Base-by-base conservation (phyloP, 495 filamentous ascomycete species). In the Xylaria bambusicola region DNA sequence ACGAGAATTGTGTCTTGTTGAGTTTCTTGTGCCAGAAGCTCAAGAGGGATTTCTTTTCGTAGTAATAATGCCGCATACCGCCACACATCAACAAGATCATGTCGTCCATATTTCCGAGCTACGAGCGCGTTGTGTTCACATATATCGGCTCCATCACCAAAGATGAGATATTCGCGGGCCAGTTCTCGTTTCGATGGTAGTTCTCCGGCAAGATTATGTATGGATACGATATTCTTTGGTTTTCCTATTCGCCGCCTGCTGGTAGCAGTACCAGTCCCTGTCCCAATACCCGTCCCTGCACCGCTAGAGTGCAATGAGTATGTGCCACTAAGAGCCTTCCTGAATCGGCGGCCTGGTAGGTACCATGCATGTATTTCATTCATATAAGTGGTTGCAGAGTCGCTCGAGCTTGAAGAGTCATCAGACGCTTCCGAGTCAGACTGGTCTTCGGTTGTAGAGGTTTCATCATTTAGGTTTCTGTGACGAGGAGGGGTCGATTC, bases 11-110 rank as follows among this genome's bases (percentile, higher is more conserved):
- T 82, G 49, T 87, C 77, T 6, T 75, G 71, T 56, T 77, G 68
- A 45, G 78, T 76, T 4, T 80, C 70, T 18, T 61, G 62, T 13
- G 67, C 66, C 29, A 83, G 77, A n/a, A 88, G 73, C 62, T 88
- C 82, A 0, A 92, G 71, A 3, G 88, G 90, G 10, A 90, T 86
- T 60, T 88, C 80, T 59, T 90, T 88, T 60, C 88, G 83, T 40
- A 98, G 72, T 0, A 98, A 80, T 57, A 96, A 73, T 26, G 84
- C 86, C 29, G 89, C 78, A 56, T 97, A 86, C 29, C 84, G 82
- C 94, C 94, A 98, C 2, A 95, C 83, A 61, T 91, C 85, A 27
- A 89, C 91, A 24, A 93, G 69, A 64, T 97, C 91, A 33, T 79
- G 70, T 62, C 81, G 85, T 3, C 91, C 91, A 65, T 88, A 81